Evolutionary conservation across 164 flowering plant species (phyloP).

Genomic region (Litsea cubeba): DNA sequence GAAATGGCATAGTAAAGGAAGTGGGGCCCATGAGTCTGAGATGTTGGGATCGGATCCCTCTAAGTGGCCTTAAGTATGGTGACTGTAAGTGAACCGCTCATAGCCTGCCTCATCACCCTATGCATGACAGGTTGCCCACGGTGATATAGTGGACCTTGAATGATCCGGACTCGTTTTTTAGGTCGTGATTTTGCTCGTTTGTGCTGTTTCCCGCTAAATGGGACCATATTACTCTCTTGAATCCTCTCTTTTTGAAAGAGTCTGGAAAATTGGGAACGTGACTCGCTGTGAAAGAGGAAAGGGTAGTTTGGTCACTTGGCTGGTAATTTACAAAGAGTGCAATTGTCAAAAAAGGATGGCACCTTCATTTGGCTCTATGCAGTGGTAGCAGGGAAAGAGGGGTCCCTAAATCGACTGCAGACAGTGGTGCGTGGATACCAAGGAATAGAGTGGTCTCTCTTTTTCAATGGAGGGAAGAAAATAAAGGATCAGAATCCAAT

Average conservation of each 20-base stretch:
- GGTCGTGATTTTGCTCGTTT: no score
- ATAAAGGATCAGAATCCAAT: conserved; percentile 11
- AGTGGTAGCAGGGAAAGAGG: neutral
- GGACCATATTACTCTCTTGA: no score
- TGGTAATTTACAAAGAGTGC: neutral
- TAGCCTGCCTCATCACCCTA: no score
- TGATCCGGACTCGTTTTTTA: no score
- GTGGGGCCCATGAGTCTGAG: no score
- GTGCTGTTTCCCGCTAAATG: no score
- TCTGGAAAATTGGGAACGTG: neutral
- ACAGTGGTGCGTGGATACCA: conserved; percentile 1
- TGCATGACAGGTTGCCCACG: no score
- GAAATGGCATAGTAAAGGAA: no score
- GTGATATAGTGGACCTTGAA: fast-evolving
- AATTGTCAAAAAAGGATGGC: conserved; percentile 23
- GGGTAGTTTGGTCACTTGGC: neutral
- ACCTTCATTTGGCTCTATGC: conserved; percentile 8
- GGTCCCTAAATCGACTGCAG: conserved; percentile 3
- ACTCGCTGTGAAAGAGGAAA: neutral
- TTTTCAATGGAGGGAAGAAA: neutral
- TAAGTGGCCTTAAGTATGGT: no score
- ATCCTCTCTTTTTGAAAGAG: no score
- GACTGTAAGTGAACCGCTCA: no score
- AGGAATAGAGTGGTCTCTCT: neutral
- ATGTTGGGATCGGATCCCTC: no score